phyloP scores from a whole-genome alignment of 352 stramenopile species.

The Globisporangium alternatum region DNA sequence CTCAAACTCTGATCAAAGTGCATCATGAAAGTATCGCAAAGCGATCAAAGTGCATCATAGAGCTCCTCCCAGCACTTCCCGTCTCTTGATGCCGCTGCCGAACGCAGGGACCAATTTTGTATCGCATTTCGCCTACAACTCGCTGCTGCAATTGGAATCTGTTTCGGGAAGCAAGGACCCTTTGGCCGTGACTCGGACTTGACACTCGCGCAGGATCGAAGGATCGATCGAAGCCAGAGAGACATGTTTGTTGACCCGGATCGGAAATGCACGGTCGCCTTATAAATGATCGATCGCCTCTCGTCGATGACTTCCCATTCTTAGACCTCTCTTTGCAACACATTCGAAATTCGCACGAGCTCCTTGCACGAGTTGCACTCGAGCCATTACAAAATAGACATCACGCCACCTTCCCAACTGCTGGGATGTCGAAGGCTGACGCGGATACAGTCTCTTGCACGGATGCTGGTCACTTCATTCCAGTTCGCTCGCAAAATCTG shows the following conservation, averaged over 20 bases:
- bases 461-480: too few species aligned
- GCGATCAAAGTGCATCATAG: constrained; percentile 5
- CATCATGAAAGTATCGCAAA: constrained; percentile 3
- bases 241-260: background rate
- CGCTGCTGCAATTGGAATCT: background rate
- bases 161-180: too few species aligned
- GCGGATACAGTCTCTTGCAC: too few species aligned
- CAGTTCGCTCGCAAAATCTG: too few species aligned
- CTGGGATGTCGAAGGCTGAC: background rate
- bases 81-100: background rate
- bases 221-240: background rate
- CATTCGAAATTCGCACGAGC: background rate
- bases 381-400: too few species aligned
- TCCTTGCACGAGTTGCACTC: too few species aligned
- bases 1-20: background rate
- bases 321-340: too few species aligned
- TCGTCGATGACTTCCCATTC: background rate
- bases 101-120: background rate
- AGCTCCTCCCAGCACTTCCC: background rate
- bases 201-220: background rate
- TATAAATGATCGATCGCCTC: background rate
- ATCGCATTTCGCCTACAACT: background rate
- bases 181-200: background rate
- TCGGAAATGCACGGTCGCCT: background rate
- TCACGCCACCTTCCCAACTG: background rate